Conservation (phyloP, 257 asterid genomes). For the Catharanthus roseus region DNA sequence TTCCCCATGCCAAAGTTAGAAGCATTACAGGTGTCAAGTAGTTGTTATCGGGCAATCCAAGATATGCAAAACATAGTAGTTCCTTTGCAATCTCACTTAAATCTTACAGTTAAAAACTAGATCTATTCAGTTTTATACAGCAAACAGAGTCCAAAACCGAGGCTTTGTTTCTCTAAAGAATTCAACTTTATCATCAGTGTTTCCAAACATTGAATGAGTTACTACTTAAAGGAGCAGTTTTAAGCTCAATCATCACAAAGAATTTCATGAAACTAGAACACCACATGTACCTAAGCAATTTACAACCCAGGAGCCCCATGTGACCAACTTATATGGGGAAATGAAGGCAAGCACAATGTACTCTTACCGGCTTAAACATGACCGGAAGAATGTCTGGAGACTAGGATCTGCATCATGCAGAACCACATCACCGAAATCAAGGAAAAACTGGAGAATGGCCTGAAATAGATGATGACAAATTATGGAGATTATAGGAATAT, state of each 20-base stretch:
- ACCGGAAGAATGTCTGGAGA: slow-evolving; percentile 65
- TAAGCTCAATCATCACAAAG: background rate
- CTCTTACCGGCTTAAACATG: slow-evolving; percentile 85
- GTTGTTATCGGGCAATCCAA: background rate
- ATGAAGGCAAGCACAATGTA: slow-evolving; percentile 10
- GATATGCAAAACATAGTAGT: background rate
- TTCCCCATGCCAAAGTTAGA: background rate
- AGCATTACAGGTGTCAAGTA: background rate
- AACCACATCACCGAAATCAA: slow-evolving; percentile 77
- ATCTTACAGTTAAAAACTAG: background rate
- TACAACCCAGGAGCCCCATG: background rate
- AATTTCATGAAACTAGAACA: background rate
- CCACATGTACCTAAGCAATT: background rate
- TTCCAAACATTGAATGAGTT: background rate
- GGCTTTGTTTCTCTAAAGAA: background rate
- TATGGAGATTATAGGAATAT: slow-evolving; percentile 13
- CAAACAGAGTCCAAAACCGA: background rate
- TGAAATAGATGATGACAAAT: slow-evolving; percentile 24
- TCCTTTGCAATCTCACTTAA: background rate
- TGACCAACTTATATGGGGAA: background rate
- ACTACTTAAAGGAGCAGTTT: background rate
- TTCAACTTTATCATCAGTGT: background rate
- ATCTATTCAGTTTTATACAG: background rate
- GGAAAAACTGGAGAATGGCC: slow-evolving; percentile 84
- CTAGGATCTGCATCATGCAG: slow-evolving; percentile 93